Conservation (phyloP, 306 rosid species). For the Sphenostylis stenocarpa region DNA sequence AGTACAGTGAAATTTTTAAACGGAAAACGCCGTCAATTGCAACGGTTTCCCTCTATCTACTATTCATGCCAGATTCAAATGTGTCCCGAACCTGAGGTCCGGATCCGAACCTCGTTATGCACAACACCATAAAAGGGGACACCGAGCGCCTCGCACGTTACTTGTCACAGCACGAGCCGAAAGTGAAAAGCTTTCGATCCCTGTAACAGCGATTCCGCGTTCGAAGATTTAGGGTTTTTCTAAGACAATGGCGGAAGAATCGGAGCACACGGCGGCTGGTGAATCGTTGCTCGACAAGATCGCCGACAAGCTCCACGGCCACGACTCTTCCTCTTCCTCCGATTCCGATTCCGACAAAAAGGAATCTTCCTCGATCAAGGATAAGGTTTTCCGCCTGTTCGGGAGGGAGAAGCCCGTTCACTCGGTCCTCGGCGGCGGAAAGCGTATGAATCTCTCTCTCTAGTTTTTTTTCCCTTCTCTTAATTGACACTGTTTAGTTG, state of each 20-base stretch:
- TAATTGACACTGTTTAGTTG: background rate
- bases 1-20: background rate
- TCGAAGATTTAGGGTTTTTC: slow-evolving; percentile 34
- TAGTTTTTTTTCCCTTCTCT: slow-evolving; percentile 1
- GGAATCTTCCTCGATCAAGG: slow-evolving; percentile 42
- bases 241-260: slow-evolving; percentile 63
- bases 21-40: slow-evolving; percentile 19
- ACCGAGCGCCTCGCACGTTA: background rate
- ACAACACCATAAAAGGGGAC: slow-evolving; percentile 36
- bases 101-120: slow-evolving; percentile 33
- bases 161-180: slow-evolving; percentile 8
- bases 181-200: background rate
- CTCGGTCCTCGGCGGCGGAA: slow-evolving; percentile 85
- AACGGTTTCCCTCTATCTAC: slow-evolving; percentile 17
- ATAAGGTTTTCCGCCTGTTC: slow-evolving; percentile 68
- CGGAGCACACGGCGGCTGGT: slow-evolving; percentile 42
- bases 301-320: slow-evolving; percentile 61
- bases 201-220: background rate
- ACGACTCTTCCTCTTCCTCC: slow-evolving; percentile 52
- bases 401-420: slow-evolving; percentile 81
- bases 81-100: slow-evolving; percentile 32
- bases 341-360: slow-evolving; percentile 54
- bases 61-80: slow-evolving; percentile 26
- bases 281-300: slow-evolving; percentile 67
- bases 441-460: slow-evolving; percentile 47